Percentiles rank a stretch among this genome's conserved stretches.
phyloP scores from a whole-genome alignment of 1,284 basidiomycete genomes.

The Coriolopsis trogii region DNA sequence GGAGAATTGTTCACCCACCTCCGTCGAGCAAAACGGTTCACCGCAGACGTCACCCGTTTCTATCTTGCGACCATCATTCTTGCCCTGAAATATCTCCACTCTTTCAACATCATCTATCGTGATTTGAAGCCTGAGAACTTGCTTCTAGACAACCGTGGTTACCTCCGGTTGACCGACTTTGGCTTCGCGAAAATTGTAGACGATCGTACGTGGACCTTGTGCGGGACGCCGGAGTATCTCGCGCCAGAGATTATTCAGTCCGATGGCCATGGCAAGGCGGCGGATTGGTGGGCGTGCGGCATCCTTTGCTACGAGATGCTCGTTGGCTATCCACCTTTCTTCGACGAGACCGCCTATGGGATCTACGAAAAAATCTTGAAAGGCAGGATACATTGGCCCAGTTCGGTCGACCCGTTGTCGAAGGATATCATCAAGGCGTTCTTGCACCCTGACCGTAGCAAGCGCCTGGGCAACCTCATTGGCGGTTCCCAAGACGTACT shows the following conservation, averaged over 20 bases:
- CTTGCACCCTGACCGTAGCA: conserved; percentile 91
- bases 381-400: conserved; percentile 93
- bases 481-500: conserved; percentile 91
- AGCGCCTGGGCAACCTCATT: conserved; percentile 94
- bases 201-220: conserved; percentile 99
- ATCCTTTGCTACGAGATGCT: conserved; percentile 99
- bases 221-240: conserved; percentile 97
- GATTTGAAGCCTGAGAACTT: conserved; percentile 99
- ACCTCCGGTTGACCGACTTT: conserved; percentile 97
- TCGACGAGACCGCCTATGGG: conserved; percentile 92
- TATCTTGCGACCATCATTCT: conserved; percentile 97
- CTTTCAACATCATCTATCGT: conserved; percentile 98
- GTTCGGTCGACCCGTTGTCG: conserved; percentile 81
- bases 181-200: conserved; percentile 99
- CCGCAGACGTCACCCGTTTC: conserved; percentile 97
- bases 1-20: conserved; percentile 97
- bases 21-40: conserved; percentile 92
- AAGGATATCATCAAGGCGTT: conserved; percentile 82
- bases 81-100: conserved; percentile 95
- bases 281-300: conserved; percentile 99
- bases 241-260: conserved; percentile 96
- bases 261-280: conserved; percentile 97
- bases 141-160: conserved; percentile 92
- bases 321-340: conserved; percentile 91
- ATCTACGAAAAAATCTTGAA: conserved; percentile 94